Evolutionary conservation across 768 basidiomycete species (phyloP), one percentile per base, ranked within the genome.

Genomic region (Guyanaporus albipodus): DNA sequence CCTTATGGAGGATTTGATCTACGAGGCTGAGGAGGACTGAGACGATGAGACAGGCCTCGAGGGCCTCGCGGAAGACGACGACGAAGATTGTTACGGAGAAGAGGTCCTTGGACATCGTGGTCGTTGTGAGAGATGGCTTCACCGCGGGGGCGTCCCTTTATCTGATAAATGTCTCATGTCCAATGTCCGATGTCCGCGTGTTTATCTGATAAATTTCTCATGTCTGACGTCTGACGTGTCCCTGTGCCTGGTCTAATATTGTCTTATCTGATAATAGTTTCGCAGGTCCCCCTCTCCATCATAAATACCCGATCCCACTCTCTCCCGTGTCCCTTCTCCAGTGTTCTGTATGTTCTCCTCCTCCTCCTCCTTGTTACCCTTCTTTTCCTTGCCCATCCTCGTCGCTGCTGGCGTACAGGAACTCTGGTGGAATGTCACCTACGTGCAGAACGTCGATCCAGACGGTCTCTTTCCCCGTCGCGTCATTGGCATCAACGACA

Each of bases 11-110:
- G 53, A 93, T 80, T 55, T 94, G 91, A 59, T 95, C 83, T n/a
- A 90, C 87, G 50, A 97, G 82, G 53, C 88, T 83, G 42, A 95
- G 84, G 38, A 98, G 79, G 47, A 95, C 91, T 6, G 91, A 88
- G 64, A 96, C 70, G 75, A 98, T 91, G 72, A 97, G 87, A 34
- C 82, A 82, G 4, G 91, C 88, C 73, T 96, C 93, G 53, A 96
- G 77, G 5, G 91, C 87, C 77, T 96, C 93, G 62, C 93, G 81
- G 67, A 95, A 92, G 70, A 94, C 83, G 70, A 96, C 92, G 78
- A 97, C 92, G 75, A 93, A 96, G 56, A 97, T 91, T 60, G 91
- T 83, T 46, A 94, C 78, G 48, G 87, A 89, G 70, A 96, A 96
- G 45, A 93, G 21, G 10, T n/a, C n/a, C n/a, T n/a, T n/a, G n/a